Conservation (phyloP, 2,329 filamentous ascomycete genomes). For the Xylaria hypoxylon region DNA sequence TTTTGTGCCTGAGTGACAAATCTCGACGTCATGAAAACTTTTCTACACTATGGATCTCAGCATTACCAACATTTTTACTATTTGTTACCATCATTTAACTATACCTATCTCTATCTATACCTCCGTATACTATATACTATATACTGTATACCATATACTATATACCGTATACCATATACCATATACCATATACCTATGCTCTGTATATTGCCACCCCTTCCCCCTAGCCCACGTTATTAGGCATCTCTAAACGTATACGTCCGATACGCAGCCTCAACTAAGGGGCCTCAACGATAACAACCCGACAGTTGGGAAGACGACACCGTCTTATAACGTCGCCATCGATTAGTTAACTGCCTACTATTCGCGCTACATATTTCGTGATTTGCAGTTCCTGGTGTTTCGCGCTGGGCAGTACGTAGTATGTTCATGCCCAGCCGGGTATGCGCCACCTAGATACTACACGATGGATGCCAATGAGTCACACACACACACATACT, state of each 20-base stretch:
- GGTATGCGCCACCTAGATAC: not conserved
- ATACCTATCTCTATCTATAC: not conserved
- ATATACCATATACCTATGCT: not conserved
- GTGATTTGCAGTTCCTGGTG: conserved; percentile 6
- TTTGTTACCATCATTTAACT: conserved; percentile 6
- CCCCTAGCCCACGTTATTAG: conserved; percentile 23
- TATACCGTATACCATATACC: too few species aligned
- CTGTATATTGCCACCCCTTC: conserved; percentile 21
- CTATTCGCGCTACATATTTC: conserved; percentile 6
- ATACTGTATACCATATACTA: too few species aligned
- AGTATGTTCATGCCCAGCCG: conserved; percentile 25
- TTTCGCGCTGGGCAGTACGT: conserved; percentile 8
- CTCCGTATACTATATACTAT: not conserved
- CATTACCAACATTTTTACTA: conserved; percentile 10
- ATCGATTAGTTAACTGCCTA: conserved; percentile 29
- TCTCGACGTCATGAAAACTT: conserved; percentile 36
- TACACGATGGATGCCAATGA: conserved; percentile 24
- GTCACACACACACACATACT: conserved; percentile 8
- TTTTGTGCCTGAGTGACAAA: conserved; percentile 33
- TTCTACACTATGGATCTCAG: not conserved
- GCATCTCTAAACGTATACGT: conserved; percentile 22
- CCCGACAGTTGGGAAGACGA: conserved; percentile 29
- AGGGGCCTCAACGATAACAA: conserved; percentile 22
- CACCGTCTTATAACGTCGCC: conserved; percentile 6
- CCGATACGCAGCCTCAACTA: conserved; percentile 17